These are phyloP conservation scores for Phytophthora crassamura DNA, from an alignment of 352 stramenopile genomes.

Conservation along the genomic window DNA sequence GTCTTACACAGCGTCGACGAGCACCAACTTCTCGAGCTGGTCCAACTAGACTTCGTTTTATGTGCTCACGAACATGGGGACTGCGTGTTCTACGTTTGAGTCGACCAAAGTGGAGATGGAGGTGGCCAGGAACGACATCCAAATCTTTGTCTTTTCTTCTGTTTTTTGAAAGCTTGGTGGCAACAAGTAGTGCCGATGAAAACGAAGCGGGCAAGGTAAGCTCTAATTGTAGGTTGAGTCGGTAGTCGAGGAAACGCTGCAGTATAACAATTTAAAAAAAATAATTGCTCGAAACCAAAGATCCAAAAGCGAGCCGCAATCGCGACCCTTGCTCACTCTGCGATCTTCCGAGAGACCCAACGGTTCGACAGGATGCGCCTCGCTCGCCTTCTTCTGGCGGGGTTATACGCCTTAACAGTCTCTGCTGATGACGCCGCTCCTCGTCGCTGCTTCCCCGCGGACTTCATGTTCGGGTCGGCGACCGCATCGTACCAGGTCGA, in stretches of 20 bases:
- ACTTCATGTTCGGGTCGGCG: constrained; percentile 90
- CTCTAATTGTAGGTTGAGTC: no score
- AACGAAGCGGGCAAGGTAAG: no score
- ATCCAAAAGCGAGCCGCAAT: no score
- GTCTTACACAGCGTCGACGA: constrained; percentile 36
- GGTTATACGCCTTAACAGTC: constrained; percentile 3
- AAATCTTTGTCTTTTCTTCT: no score
- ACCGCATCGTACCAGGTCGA: constrained; percentile 95
- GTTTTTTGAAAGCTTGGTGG: no score
- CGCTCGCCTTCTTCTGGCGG: constrained; percentile 4
- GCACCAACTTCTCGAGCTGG: constrained; percentile 17
- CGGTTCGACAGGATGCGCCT: constrained; percentile 20
- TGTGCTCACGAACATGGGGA: constrained; percentile 26
- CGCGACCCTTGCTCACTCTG: constrained; percentile 10
- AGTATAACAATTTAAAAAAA: no score
- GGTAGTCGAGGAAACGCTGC: no score
- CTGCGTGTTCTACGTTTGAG: constrained; percentile 31
- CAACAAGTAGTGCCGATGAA: no score
- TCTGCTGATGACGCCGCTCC: constrained; percentile 11
- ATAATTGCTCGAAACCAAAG: no score
- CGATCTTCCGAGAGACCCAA: constrained; percentile 19
- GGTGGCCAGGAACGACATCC: no score
- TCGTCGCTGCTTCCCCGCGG: constrained; percentile 68
- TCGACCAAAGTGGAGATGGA: no score
- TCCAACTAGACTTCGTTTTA: constrained; percentile 18